Evolutionary conservation across 1,139 yeast species (phyloP).

Genomic region (Hyphopichia pseudoburtonii): DNA sequence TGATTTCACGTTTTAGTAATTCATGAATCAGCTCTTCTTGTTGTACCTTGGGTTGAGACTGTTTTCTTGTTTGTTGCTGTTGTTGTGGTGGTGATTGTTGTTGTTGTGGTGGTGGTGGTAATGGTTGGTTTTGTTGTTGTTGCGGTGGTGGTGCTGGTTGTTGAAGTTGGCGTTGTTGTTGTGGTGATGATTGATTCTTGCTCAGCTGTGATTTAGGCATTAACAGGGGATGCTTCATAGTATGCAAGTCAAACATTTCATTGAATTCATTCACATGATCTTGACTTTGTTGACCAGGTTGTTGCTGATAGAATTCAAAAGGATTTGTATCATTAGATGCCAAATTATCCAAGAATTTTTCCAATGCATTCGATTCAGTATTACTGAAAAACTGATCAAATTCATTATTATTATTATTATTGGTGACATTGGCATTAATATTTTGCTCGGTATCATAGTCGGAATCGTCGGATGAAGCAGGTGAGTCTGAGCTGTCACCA

Average conservation of each 20-base stretch:
- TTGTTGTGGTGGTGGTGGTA: conserved; percentile 4
- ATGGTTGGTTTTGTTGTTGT: conserved; percentile 8
- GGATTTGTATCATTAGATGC: conserved; percentile 35
- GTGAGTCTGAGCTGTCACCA: neutral
- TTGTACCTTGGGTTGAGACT: conserved; percentile 3
- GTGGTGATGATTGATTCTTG: too few species aligned
- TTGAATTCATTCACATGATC: conserved; percentile 12
- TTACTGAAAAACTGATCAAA: conserved; percentile 46
- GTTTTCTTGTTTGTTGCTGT: conserved; percentile 6
- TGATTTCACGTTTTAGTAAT: conserved; percentile 28
- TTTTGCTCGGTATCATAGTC: too few species aligned
- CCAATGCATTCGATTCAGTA: conserved; percentile 47
- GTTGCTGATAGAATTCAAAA: conserved; percentile 29
- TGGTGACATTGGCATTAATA: too few species aligned
- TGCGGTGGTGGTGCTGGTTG: neutral
- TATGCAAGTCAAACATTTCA: conserved; percentile 29
- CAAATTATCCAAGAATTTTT: conserved; percentile 44
- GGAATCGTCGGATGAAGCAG: conserved; percentile 3
- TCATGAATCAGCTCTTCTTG: conserved; percentile 10
- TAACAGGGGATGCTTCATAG: too few species aligned
- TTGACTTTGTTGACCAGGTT: neutral
- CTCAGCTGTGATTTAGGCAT: too few species aligned
- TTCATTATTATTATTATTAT: conserved; percentile 26
- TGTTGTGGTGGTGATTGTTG: too few species aligned
- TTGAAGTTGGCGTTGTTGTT: neutral